These are phyloP conservation scores for Thyridium curvatum DNA, from an alignment of 2,329 filamentous ascomycete species.

Conservation along the genomic window DNA sequence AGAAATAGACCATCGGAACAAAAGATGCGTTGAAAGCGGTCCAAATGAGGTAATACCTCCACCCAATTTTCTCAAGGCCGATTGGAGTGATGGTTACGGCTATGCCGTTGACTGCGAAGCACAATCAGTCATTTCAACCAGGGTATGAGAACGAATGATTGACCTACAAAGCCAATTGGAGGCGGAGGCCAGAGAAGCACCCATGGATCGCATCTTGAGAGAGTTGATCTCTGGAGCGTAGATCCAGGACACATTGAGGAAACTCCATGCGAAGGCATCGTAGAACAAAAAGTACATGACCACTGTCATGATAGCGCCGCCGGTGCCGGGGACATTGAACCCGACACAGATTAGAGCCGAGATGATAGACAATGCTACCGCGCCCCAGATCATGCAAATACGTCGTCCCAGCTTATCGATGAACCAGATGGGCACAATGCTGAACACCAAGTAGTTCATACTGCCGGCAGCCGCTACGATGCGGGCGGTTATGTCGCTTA, in stretches of 20 bases:
- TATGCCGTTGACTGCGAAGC: slow-evolving; percentile 20
- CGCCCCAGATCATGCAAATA: slow-evolving; percentile 3
- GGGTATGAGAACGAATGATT: too few relatives aligned
- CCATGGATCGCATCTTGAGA: slow-evolving; percentile 27
- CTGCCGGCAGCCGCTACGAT: slow-evolving; percentile 3
- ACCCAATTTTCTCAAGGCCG: slow-evolving; percentile 36
- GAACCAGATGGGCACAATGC: slow-evolving; percentile 4
- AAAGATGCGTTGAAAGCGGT: slow-evolving; percentile 39
- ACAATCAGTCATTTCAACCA: too few relatives aligned
- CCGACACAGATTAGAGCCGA: slow-evolving; percentile 3
- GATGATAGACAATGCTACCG: slow-evolving; percentile 1
- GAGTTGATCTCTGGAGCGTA: slow-evolving; percentile 5
- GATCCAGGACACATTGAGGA: slow-evolving; percentile 4
- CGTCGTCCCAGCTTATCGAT: slow-evolving; percentile 4
- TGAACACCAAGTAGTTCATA: slow-evolving; percentile 3
- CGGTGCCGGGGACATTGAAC: slow-evolving; percentile 2
- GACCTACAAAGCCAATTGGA: slow-evolving; percentile 21
- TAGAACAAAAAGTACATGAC: slow-evolving; percentile 6
- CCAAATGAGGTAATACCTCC: slow-evolving; percentile 47
- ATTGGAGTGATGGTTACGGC: slow-evolving; percentile 28
- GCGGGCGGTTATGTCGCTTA: slow-evolving; percentile 1
- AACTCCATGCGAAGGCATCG: slow-evolving; percentile 4
- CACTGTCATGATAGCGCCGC: neutral
- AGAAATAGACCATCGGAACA: slow-evolving; percentile 38
- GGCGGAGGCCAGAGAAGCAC: slow-evolving; percentile 26